Evolutionary conservation across 495 filamentous ascomycete species (phyloP).

Genomic region (Aspergillus taichungensis): DNA sequence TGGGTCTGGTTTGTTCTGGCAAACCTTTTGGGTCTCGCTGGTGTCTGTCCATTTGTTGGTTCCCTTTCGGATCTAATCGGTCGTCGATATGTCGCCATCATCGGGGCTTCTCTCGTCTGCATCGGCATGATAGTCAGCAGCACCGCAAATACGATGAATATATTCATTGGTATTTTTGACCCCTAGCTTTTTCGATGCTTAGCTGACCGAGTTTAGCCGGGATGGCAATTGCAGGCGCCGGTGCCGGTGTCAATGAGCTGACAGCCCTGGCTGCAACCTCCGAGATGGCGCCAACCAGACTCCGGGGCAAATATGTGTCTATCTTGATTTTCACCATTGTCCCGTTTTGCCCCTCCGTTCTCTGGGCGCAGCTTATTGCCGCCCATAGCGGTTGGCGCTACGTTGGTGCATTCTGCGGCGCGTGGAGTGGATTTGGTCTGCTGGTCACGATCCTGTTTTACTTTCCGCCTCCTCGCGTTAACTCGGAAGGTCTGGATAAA

Average conservation of each 20-base stretch:
- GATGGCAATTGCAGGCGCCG: slow-evolving; percentile 53
- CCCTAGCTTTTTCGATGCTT: slow-evolving; percentile 7
- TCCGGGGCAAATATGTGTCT: slow-evolving; percentile 61
- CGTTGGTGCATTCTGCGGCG: slow-evolving; percentile 49
- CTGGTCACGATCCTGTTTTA: slow-evolving; percentile 57
- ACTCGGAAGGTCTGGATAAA: slow-evolving; percentile 39
- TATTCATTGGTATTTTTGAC: slow-evolving; percentile 51
- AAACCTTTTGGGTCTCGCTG: slow-evolving; percentile 58
- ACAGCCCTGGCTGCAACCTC: slow-evolving; percentile 61
- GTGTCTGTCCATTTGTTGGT: slow-evolving; percentile 65
- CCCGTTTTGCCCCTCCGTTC: slow-evolving; percentile 58
- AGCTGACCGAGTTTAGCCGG: slow-evolving; percentile 37
- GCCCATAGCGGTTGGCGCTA: slow-evolving; percentile 53
- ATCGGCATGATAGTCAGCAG: slow-evolving; percentile 59
- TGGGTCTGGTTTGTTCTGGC: slow-evolving; percentile 70
- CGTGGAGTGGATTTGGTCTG: slow-evolving; percentile 55
- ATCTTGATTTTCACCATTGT: slow-evolving; percentile 58
- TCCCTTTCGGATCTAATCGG: slow-evolving; percentile 62
- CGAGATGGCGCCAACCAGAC: slow-evolving; percentile 58
- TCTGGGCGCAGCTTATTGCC: slow-evolving; percentile 64
- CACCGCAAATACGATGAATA: slow-evolving; percentile 57
- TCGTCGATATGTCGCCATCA: slow-evolving; percentile 56
- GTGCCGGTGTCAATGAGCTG: slow-evolving; percentile 56
- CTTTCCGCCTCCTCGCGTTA: slow-evolving; percentile 52
- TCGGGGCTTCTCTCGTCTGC: slow-evolving; percentile 49